phyloP scores from a whole-genome alignment of 192 early-diverging fungal species.

The Coemansia umbellata region DNA sequence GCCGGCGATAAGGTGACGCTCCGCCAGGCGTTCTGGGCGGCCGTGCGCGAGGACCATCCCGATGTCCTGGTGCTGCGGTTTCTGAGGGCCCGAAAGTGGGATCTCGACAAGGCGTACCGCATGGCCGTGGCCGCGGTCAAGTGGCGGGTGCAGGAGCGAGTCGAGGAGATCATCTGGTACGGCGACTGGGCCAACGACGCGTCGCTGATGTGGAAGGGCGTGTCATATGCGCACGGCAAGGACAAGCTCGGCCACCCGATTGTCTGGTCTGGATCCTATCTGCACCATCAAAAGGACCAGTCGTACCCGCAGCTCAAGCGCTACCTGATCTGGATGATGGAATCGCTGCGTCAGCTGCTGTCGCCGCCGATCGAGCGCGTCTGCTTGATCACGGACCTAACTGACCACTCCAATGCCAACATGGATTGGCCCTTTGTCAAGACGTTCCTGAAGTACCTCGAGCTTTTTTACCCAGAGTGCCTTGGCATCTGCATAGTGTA shows the following conservation, averaged over 20 bases:
- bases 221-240: constrained; percentile 56
- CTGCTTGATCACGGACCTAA: constrained; percentile 78
- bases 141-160: constrained; percentile 67
- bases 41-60: constrained; percentile 62
- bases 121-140: constrained; percentile 71
- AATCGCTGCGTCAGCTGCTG: constrained; percentile 63
- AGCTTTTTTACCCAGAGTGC: constrained; percentile 89
- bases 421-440: constrained; percentile 82
- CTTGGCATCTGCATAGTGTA: constrained; percentile 80
- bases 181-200: constrained; percentile 57
- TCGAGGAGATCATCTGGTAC: constrained; percentile 56
- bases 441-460: constrained; percentile 78
- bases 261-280: constrained; percentile 51
- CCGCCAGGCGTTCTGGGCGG: constrained; percentile 59
- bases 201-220: constrained; percentile 54
- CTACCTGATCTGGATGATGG: constrained; percentile 71
- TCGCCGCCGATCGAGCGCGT: constrained; percentile 63
- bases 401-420: constrained; percentile 67
- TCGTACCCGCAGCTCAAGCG: constrained; percentile 60
- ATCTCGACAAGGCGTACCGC: constrained; percentile 64
- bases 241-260: constrained; percentile 60
- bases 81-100: constrained; percentile 87
- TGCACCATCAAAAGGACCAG: constrained; percentile 64
- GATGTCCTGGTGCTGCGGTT: constrained; percentile 75
- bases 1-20: constrained; percentile 31